phyloP scores from a whole-genome alignment of 257 asterid genomes.

The Lithospermum erythrorhizon region DNA sequence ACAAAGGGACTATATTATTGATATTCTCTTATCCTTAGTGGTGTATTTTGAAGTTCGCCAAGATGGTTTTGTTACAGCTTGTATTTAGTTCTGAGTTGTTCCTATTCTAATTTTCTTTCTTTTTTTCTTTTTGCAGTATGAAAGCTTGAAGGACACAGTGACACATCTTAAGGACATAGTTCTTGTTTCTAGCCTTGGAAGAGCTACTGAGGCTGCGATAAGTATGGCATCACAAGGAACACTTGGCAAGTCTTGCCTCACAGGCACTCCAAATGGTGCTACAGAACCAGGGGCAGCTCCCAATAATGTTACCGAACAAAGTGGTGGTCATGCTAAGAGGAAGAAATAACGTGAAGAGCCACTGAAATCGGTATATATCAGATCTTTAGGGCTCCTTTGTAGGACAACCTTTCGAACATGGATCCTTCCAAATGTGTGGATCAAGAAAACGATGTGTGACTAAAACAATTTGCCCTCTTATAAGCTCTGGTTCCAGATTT shows the following conservation, averaged over 20 bases:
- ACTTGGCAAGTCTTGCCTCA: neutral
- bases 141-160: constrained; percentile 18
- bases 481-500: too few species aligned
- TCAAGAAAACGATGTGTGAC: too few species aligned
- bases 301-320: neutral
- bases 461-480: too few species aligned
- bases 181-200: constrained; percentile 13
- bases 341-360: neutral
- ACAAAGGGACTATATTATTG: too few species aligned
- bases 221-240: constrained; percentile 9
- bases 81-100: neutral
- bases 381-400: too few species aligned
- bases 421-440: too few species aligned
- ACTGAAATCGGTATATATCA: too few species aligned
- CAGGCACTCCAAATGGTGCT: neutral
- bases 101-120: constrained; percentile 1
- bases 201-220: constrained; percentile 6
- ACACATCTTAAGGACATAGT: constrained; percentile 14
- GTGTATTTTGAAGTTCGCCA: neutral
- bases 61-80: neutral
- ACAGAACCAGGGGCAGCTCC: neutral
- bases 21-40: too few species aligned
- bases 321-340: neutral
- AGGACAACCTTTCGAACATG: too few species aligned
- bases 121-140: constrained; percentile 22